A percentile compares a stretch with the other conserved stretches of the same genome.
phyloP scores from a whole-genome alignment of 2,329 filamentous ascomycete species.

The Aspergillus intermedius region DNA sequence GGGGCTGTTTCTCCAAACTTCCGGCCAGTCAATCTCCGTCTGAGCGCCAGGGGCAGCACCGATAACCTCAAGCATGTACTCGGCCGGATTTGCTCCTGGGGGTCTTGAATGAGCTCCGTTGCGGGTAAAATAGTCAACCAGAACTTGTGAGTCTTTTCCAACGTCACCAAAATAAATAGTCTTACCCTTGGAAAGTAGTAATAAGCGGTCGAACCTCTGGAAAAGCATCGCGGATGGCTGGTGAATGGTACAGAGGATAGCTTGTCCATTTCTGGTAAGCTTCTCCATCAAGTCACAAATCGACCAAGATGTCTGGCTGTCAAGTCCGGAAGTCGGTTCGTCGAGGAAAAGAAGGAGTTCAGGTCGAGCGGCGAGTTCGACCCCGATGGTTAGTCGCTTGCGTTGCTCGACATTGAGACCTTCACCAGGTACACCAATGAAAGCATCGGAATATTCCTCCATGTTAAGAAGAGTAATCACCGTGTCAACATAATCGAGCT shows the following conservation, averaged over 20 bases:
- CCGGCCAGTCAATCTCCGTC: conserved; percentile 60
- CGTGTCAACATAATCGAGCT: conserved; percentile 80
- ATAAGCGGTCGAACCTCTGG: conserved; percentile 66
- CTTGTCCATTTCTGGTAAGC: conserved; percentile 79
- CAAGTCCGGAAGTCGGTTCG: conserved; percentile 89
- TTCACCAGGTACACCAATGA: conserved; percentile 85
- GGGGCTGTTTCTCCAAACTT: conserved; percentile 54
- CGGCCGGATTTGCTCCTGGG: conserved; percentile 63
- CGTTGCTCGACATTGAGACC: conserved; percentile 60
- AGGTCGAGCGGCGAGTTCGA: conserved; percentile 91
- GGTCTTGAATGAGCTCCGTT: conserved; percentile 57
- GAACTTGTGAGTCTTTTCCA: conserved; percentile 51
- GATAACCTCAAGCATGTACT: conserved; percentile 62
- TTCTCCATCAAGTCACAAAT: conserved; percentile 85
- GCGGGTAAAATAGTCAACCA: conserved; percentile 58
- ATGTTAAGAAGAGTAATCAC: conserved; percentile 88
- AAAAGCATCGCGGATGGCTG: conserved; percentile 95
- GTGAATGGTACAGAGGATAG: conserved; percentile 94
- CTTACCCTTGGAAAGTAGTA: conserved; percentile 60
- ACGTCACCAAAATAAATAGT: conserved; percentile 66
- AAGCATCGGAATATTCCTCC: conserved; percentile 80
- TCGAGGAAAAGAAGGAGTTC: conserved; percentile 86
- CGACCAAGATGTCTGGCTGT: conserved; percentile 88
- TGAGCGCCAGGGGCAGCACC: conserved; percentile 58
- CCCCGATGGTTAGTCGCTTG: conserved; percentile 82